Evolutionary conservation across 371 early-diverging fungal species (phyloP), one percentile per base, ranked within the genome.

Genomic region (Caulochytrium protostelioides): DNA sequence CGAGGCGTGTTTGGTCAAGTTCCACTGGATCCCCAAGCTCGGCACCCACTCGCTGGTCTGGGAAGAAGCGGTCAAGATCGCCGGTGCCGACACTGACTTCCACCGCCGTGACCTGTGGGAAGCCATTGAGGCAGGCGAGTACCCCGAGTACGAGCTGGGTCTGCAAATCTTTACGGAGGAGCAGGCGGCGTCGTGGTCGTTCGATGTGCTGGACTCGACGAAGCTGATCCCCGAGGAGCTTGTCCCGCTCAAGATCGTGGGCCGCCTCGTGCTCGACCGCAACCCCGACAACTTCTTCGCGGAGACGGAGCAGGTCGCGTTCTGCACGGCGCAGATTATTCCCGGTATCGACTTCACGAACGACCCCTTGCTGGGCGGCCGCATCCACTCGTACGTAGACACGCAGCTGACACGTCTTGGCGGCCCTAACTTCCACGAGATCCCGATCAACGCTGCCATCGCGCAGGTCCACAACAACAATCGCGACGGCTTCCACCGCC

Each of bases 11-110:
- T 75, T 72, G 33, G 79, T 78, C 62, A 83, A 81, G 59, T 83
- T 74, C 73, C 83, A 84, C 59, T 81, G 74, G 59, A 76, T 73
- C 55, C 69, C 81, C 23, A 61, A 75, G 42, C 77, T 75, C 49
- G 81, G 81, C 32, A 66, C 75, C 57, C 70, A 76, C 60, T 73
- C 68, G 57, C 49, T 78, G 26, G 54, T 50, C 19, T 61, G 59
- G 15, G 62, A 57, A n/a, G 65, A 81, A 35, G 82, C 80, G 12
- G 47, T 38, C 24, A 44, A 61, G 24, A 44, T 78, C 17, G 69
- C 65, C 29, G 62, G 70, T 19, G 35, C 44, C 18, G 62, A 79
- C 42, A 79, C 83, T 21, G 79, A 85, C 52, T 79, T 72, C 35
- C 60, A 64, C 31, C 70, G 70, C 6, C 62, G 67, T 32, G 85